A percentile compares a stretch with the other conserved stretches of the same genome.
Evolutionary conservation across 495 filamentous ascomycete genomes (phyloP).

Genomic region (Talaromyces thailandensis): DNA sequence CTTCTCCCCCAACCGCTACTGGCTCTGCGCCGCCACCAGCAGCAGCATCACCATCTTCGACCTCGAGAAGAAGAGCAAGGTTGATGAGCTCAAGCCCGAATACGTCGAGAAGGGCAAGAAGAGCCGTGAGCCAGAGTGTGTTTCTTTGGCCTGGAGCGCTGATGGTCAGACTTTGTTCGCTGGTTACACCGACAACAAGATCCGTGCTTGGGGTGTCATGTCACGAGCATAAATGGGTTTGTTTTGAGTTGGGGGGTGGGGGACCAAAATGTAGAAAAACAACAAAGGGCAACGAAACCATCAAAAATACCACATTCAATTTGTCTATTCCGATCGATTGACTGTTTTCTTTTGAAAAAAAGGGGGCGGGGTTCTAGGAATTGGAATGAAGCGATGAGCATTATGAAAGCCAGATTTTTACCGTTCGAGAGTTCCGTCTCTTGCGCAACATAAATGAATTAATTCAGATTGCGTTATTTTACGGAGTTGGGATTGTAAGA

Average conservation of each 20-base stretch:
- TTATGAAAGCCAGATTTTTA: conserved; percentile 8
- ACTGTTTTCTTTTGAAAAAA: conserved; percentile 1
- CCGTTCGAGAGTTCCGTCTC: background rate
- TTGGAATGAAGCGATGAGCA: conserved; percentile 8
- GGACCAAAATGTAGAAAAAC: background rate
- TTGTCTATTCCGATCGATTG: conserved; percentile 7
- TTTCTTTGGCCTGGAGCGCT: conserved; percentile 91
- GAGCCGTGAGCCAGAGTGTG: conserved; percentile 96
- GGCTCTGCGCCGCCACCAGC: conserved; percentile 96
- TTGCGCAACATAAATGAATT: background rate
- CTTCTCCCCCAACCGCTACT: conserved; percentile 99
- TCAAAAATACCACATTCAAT: conserved; percentile 5
- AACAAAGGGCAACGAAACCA: background rate
- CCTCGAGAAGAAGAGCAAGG: conserved; percentile 99
- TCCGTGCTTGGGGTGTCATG: conserved; percentile 99
- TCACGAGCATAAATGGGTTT: conserved; percentile 35
- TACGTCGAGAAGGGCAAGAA: conserved; percentile 97
- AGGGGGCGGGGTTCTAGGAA: background rate
- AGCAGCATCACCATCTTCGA: conserved; percentile 99
- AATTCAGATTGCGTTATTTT: background rate
- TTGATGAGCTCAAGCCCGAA: conserved; percentile 99
- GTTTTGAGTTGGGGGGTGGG: background rate
- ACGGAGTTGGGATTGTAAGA: background rate
- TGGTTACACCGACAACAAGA: conserved; percentile 99
- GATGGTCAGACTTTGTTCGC: conserved; percentile 99